phyloP scores from a whole-genome alignment of 306 rosid genomes.

The Albizia julibrissin region DNA sequence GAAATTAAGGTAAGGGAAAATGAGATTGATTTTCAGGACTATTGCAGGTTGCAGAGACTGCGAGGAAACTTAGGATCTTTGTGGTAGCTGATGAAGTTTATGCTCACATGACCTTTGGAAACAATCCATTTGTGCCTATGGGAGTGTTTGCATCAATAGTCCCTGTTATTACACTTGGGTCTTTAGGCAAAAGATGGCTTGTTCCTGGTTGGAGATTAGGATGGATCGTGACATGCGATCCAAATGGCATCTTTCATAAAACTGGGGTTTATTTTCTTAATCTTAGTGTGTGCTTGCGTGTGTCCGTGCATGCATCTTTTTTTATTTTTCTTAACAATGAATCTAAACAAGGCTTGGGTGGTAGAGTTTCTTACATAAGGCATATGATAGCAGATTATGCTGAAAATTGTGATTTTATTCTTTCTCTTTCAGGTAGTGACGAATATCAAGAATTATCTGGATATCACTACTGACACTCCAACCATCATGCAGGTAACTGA shows the following conservation, averaged over 20 bases:
- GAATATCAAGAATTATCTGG: conserved; percentile 46
- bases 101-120: conserved; percentile 51
- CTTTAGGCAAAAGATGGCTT: conserved; percentile 63
- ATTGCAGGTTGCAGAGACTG: conserved; percentile 61
- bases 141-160: conserved; percentile 53
- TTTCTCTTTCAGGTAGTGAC: conserved; percentile 43
- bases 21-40: conserved; percentile 9
- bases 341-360: neutral
- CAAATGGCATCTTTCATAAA: conserved; percentile 45
- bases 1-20: conserved; percentile 26
- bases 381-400: neutral
- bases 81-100: conserved; percentile 72
- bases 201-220: conserved; percentile 81
- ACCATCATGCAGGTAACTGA: conserved; percentile 60
- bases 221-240: conserved; percentile 63
- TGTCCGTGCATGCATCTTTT: neutral
- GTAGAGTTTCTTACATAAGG: neutral
- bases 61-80: conserved; percentile 57
- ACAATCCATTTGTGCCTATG: conserved; percentile 66
- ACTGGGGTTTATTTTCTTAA: conserved; percentile 44
- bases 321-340: neutral
- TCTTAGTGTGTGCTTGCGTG: neutral
- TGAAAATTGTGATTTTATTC: conserved; percentile 1
- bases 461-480: conserved; percentile 55
- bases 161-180: conserved; percentile 66